Percentiles rank a stretch among this genome's conserved stretches.
Conservation (phyloP, 2,329 filamentous ascomycete species). For the Fusarium goolgardi region DNA sequence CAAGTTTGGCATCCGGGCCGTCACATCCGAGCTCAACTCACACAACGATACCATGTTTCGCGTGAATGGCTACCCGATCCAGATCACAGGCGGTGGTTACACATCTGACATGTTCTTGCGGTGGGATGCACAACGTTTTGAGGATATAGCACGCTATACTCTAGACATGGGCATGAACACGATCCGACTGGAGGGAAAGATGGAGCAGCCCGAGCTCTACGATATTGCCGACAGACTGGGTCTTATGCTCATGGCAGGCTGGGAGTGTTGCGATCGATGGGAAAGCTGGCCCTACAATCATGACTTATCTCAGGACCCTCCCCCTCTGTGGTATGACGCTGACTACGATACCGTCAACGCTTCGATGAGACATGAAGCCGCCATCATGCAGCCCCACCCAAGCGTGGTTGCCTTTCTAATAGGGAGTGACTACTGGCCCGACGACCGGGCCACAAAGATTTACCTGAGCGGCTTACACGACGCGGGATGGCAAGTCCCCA, state of each 20-base stretch:
- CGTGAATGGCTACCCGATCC: not conserved
- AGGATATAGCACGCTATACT: not conserved
- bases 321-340: not conserved
- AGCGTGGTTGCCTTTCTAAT: not conserved
- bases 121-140: not conserved
- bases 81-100: not conserved
- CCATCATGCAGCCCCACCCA: not conserved
- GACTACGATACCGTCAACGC: not conserved
- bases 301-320: not conserved
- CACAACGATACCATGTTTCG: not conserved
- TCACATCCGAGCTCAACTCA: not conserved
- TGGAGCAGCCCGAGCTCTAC: slow-evolving; percentile 1
- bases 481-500: slow-evolving; percentile 4
- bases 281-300: slow-evolving; percentile 11
- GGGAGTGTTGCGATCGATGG: slow-evolving; percentile 10
- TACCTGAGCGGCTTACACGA: not conserved
- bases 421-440: slow-evolving; percentile 4
- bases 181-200: slow-evolving; percentile 1
- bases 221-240: not conserved
- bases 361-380: slow-evolving; percentile 1
- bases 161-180: slow-evolving; percentile 9
- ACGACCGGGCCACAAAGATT: slow-evolving; percentile 1
- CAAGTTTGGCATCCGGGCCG: not conserved
- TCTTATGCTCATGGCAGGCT: not conserved
- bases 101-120: slow-evolving; percentile 4